Conservation (phyloP, 768 basidiomycete species). For the Termitomyces eurrhizus region DNA sequence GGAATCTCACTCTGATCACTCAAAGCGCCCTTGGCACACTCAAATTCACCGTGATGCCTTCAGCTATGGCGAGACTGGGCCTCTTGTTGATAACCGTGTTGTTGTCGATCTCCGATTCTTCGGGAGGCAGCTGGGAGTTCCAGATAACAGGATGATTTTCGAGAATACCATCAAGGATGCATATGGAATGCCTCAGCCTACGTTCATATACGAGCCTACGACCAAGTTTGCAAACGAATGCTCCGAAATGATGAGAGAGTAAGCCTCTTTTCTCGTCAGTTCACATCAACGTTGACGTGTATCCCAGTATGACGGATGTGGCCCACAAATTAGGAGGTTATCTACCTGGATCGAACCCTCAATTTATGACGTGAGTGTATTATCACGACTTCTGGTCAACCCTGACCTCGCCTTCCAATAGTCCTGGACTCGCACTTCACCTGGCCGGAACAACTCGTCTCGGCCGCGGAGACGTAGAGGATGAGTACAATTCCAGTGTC, state of each 20-base stretch:
- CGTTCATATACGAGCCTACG: neutral
- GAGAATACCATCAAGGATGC: neutral
- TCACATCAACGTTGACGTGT: neutral
- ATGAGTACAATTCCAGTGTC: neutral
- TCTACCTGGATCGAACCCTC: neutral
- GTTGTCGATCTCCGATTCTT: constrained; percentile 21
- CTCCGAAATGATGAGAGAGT: neutral
- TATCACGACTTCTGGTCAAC: neutral
- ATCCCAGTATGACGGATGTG: neutral
- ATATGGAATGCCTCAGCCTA: constrained; percentile 4
- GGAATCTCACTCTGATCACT: neutral
- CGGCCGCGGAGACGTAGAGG: neutral
- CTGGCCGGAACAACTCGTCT: neutral
- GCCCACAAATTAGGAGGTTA: neutral
- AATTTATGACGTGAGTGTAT: constrained; percentile 1
- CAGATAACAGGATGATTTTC: neutral
- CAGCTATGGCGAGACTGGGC: constrained; percentile 28
- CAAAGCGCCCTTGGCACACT: constrained; percentile 26
- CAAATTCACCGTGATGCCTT: constrained; percentile 35
- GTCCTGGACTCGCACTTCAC: neutral
- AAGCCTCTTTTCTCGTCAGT: neutral
- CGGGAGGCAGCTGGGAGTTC: neutral
- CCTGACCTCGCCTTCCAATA: neutral
- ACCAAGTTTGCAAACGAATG: neutral
- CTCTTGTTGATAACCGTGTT: constrained; percentile 24